Base-by-base conservation (phyloP, 1,284 basidiomycete genomes). In the Ustilago cynodontis region DNA sequence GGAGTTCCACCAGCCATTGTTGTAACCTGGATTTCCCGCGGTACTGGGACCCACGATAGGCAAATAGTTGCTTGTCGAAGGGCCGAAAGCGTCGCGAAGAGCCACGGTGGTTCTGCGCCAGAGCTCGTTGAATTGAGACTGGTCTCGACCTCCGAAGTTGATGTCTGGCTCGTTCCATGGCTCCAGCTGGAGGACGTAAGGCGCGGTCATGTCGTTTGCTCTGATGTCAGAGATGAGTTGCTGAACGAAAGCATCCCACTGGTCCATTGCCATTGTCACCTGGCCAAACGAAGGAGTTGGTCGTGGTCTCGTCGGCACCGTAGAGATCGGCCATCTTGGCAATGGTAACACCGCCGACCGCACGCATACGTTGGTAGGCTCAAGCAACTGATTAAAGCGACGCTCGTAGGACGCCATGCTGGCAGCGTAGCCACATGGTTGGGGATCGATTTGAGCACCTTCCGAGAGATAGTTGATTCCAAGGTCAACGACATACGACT, bases 201-300 rank as follows among this genome's bases (percentile, higher is more conserved):
- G 13, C 24, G 13, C 14, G 26, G 55, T 49, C n/a, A 65, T 13
- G 16, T 49, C 64, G 47, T 31, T 59, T 3, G 29, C 16, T 35
- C 53, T 59, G 37, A 65, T n/a, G 50, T 65, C 64, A n/a, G 49
- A 43, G 52, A 65, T 65, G 41, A 65, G 13, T 33, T 59, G 64
- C 52, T 65, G 56, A 14, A 65, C 31, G 41, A 65, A 65, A 11
- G 24, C 28, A 41, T 65, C 55, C 24, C 41, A 65, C 33, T 22
- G 35, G 56, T 41, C 64, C 64, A 65, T 65, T 57, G 16, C 57
- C 64, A 28, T 59, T 59, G 43, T 65, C 64, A n/a, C 64, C 64
- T 2, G 64, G 64, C n/a, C 26, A 58, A 16, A 31, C 29, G 22
- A 59, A 52, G 51, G 9, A 35, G 33, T 22, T 2, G 6, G 35